phyloP scores from a whole-genome alignment of 2,329 filamentous ascomycete genomes.

The Tolypocladium album region DNA sequence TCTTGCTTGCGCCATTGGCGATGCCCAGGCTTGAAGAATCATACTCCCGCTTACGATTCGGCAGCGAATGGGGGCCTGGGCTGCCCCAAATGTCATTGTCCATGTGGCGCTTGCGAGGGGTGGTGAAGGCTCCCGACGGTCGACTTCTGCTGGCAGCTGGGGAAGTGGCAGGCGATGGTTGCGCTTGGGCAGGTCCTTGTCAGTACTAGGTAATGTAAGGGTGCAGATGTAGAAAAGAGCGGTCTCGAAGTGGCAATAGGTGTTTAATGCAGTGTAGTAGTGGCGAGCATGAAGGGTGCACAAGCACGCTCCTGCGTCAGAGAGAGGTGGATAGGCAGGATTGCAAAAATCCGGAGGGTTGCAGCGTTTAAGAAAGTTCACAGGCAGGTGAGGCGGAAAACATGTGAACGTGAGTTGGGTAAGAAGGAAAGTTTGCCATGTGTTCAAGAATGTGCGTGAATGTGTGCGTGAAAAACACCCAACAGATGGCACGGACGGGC shows the following conservation, averaged over 20 bases:
- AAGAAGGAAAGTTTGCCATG: not conserved
- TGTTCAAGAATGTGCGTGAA: not conserved
- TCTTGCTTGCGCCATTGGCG: slow-evolving; percentile 15
- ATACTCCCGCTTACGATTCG: slow-evolving; percentile 18
- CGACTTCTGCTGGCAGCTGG: not conserved
- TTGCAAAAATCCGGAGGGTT: not conserved
- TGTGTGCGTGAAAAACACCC: not conserved
- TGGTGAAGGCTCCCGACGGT: slow-evolving; percentile 10
- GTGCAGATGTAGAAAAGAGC: too few relatives aligned
- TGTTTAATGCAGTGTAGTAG: not conserved
- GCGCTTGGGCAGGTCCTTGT: not conserved
- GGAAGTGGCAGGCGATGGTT: not conserved
- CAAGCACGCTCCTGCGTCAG: not conserved
- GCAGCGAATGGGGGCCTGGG: slow-evolving; percentile 10
- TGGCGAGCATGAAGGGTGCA: not conserved
- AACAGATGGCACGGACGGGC: not conserved
- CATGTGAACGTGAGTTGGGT: not conserved
- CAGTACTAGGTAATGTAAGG: not conserved
- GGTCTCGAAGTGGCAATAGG: not conserved
- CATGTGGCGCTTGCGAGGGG: slow-evolving; percentile 4
- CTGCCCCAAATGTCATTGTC: slow-evolving; percentile 4
- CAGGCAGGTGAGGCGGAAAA: not conserved
- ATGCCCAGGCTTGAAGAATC: slow-evolving; percentile 8
- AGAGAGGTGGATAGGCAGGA: not conserved
- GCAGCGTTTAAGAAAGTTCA: not conserved